Evolutionary conservation across 371 early-diverging fungal genomes (phyloP), one percentile per base, ranked within the genome.

Genomic region (Mucor circinelloides): DNA sequence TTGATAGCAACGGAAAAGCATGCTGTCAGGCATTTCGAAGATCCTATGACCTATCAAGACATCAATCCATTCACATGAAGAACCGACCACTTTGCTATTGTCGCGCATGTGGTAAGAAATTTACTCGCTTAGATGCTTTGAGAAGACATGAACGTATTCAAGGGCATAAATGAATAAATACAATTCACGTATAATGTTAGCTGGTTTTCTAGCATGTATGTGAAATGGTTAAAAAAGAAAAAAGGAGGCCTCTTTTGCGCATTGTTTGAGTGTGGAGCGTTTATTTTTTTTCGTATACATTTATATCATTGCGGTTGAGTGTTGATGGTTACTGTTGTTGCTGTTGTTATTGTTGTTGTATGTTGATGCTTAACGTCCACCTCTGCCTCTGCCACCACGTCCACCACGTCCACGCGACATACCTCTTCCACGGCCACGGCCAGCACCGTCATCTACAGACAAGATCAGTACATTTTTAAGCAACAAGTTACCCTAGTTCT

Each of bases 391-490:
- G 67, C 84, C 66, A 23, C 81, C 73, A 58, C 72, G 62, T 42
- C 60, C 54, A 54, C 84, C 77, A 32, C 90, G 78, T 42, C 90
- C 89, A 69, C 91, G 84, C 46, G 88, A 85, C 65, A 75, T 72
- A 42, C 89, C 90, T 57, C 90, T 77, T 27, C 89, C 86, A 69
- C 83, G 79, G 32, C 83, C 85, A 76, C 85, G 79, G 40, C 84
- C 86, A 57, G 73, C 73, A 69, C 68, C 72, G 34, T 58, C 72
- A 56, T 58, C 68, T 59, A 63, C 21, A 64, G 28, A 2, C 27
- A 54, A 60, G 0, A 54, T 36, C 58, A 15, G 23, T 23, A 21
- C 34, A 34, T 50, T 52, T 58, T n/a, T 27, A 55, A 32, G 58
- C 25, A 36, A 28, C 21, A 5, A 70, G 17, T 23, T 57, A 23